Percentiles rank a stretch among this genome's conserved stretches.
Evolutionary conservation across 495 filamentous ascomycete genomes (phyloP).

Genomic region (Hamigera avellanea): DNA sequence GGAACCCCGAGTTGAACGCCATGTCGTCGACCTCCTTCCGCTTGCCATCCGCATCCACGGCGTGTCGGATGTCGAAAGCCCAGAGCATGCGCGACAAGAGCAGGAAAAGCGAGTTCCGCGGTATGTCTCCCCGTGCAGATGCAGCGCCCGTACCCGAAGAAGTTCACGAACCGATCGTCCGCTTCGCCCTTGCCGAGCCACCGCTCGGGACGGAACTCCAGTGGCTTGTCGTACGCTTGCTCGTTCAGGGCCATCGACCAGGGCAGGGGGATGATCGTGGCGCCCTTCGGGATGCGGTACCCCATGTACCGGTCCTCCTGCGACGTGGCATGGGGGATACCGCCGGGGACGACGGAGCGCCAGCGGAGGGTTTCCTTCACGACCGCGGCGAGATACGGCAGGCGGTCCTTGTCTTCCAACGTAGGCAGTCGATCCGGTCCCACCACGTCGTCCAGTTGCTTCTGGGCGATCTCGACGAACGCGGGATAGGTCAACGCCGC

Average conservation of each 20-base stretch:
- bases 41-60: slow-evolving; percentile 18
- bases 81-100: slow-evolving; percentile 38
- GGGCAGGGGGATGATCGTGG: slow-evolving; percentile 28
- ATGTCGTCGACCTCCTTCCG: slow-evolving; percentile 33
- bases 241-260: slow-evolving; percentile 33
- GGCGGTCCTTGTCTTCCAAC: slow-evolving; percentile 5
- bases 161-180: slow-evolving; percentile 3
- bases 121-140: slow-evolving; percentile 36
- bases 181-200: slow-evolving; percentile 31
- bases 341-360: slow-evolving; percentile 20
- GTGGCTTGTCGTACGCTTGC: slow-evolving; percentile 21
- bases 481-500: slow-evolving; percentile 24
- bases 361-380: slow-evolving; percentile 28
- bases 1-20: slow-evolving; percentile 9
- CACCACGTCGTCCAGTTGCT: slow-evolving; percentile 25
- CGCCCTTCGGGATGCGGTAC: slow-evolving; percentile 36
- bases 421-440: slow-evolving; percentile 11
- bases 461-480: slow-evolving; percentile 33
- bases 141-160: slow-evolving; percentile 11
- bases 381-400: slow-evolving; percentile 23
- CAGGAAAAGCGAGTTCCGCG: slow-evolving; percentile 37
- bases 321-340: slow-evolving; percentile 38
- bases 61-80: slow-evolving; percentile 38
- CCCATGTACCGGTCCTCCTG: slow-evolving; percentile 43
- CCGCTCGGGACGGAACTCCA: slow-evolving; percentile 32